Conservation (phyloP, 305 asterid genomes). For the Fraxinus baroniana region DNA sequence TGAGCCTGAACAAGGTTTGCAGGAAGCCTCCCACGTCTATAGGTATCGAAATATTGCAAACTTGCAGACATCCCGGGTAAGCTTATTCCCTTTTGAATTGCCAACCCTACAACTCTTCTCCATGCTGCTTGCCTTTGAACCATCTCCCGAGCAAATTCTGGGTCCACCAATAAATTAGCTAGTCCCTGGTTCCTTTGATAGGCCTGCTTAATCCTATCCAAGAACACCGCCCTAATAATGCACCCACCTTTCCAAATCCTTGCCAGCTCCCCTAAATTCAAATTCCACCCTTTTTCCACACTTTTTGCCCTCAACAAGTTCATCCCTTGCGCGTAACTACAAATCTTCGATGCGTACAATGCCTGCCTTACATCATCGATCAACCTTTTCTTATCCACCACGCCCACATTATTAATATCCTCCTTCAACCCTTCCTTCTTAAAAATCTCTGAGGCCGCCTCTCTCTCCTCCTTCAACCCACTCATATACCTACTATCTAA, state of each 20-base stretch:
- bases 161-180: slow-evolving; percentile 71
- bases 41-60: slow-evolving; percentile 81
- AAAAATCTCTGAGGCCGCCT: slow-evolving; percentile 55
- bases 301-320: slow-evolving; percentile 83
- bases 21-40: slow-evolving; percentile 79
- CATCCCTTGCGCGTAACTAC: slow-evolving; percentile 95
- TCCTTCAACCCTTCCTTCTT: slow-evolving; percentile 57
- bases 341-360: slow-evolving; percentile 76
- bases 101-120: slow-evolving; percentile 53
- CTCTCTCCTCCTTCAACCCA: slow-evolving; percentile 81
- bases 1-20: slow-evolving; percentile 96
- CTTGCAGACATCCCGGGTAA: slow-evolving; percentile 89
- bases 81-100: slow-evolving; percentile 63
- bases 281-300: slow-evolving; percentile 74
- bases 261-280: slow-evolving; percentile 81
- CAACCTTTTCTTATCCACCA: slow-evolving; percentile 65
- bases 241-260: slow-evolving; percentile 98
- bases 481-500: slow-evolving; percentile 75
- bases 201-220: slow-evolving; percentile 87
- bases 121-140: slow-evolving; percentile 90
- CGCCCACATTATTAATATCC: slow-evolving; percentile 34
- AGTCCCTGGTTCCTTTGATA: slow-evolving; percentile 71
- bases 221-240: slow-evolving; percentile 80
- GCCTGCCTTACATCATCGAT: slow-evolving; percentile 92
- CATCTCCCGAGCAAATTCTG: slow-evolving; percentile 90